A percentile compares a stretch with the other conserved stretches of the same genome.
phyloP scores from a whole-genome alignment of 2,329 filamentous ascomycete genomes.

The Microcera coccophila region DNA sequence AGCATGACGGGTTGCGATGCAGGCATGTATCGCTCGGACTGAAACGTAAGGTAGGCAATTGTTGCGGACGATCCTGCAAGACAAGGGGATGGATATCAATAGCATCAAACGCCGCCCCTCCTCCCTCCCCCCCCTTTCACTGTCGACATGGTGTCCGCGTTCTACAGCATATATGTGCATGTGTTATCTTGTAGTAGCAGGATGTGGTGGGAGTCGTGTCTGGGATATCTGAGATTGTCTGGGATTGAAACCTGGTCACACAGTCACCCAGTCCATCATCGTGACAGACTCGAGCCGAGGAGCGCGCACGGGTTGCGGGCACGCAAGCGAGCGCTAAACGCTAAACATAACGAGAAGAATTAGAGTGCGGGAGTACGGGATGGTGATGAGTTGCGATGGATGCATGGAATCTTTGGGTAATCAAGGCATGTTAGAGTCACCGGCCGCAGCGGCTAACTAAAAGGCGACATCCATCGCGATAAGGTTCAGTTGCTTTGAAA shows the following conservation, averaged over 20 bases:
- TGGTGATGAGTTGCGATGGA: not conserved
- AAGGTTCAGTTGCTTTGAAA: constrained; percentile 14
- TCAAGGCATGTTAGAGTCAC: not conserved
- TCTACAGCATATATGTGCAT: not conserved
- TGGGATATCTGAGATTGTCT: not conserved
- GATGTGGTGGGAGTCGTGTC: not conserved
- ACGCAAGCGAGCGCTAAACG: not conserved
- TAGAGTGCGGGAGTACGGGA: not conserved
- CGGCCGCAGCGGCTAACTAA: not conserved
- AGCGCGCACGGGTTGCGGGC: constrained; percentile 2
- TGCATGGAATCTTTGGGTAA: not conserved
- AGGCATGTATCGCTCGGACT: not conserved
- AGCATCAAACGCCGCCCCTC: too few species aligned
- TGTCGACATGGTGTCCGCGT: too few species aligned
- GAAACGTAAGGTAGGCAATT: too few species aligned
- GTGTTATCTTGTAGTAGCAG: not conserved
- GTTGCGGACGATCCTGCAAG: not conserved
- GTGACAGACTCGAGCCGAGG: constrained; percentile 15
- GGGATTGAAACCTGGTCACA: not conserved
- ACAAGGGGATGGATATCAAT: too few species aligned
- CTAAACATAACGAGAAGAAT: not conserved
- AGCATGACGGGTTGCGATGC: not conserved
- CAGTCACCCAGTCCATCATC: constrained; percentile 19
- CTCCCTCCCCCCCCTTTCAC: too few species aligned
- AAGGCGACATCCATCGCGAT: constrained; percentile 1